Conservation (phyloP, 2,329 filamentous ascomycete genomes). For the Shiraia sp. region DNA sequence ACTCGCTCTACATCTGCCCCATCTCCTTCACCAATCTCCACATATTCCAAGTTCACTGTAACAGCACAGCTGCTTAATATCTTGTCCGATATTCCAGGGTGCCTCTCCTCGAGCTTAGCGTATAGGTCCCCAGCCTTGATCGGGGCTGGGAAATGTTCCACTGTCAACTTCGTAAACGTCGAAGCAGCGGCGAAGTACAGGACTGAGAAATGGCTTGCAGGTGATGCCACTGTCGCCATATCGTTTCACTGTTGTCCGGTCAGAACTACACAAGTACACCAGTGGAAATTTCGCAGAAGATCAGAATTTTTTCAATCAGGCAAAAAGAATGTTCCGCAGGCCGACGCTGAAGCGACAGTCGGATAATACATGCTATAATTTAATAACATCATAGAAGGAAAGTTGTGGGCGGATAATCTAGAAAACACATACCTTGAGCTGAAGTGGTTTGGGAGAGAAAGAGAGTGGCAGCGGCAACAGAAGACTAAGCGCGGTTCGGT, state of each 20-base stretch:
- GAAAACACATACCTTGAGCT: constrained; percentile 21
- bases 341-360: constrained; percentile 36
- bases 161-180: constrained; percentile 69
- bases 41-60: constrained; percentile 80
- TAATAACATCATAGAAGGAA: constrained; percentile 41
- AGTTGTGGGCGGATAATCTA: neutral
- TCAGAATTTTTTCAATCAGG: too few relatives aligned
- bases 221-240: constrained; percentile 53
- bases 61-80: constrained; percentile 75
- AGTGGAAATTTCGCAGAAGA: constrained; percentile 14
- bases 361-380: constrained; percentile 57
- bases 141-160: constrained; percentile 69
- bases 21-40: constrained; percentile 66
- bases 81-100: constrained; percentile 69
- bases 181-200: constrained; percentile 81
- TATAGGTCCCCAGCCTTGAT: constrained; percentile 67
- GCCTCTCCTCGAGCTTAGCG: constrained; percentile 66
- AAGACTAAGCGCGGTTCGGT: neutral
- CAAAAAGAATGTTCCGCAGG: constrained; percentile 38
- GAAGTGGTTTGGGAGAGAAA: constrained; percentile 12
- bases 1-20: constrained; percentile 50
- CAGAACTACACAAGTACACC: neutral
- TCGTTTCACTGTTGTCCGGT: constrained; percentile 15
- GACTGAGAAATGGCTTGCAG: constrained; percentile 71
- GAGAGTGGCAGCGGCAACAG: neutral